Base-by-base conservation (phyloP, 345 rosid species). In the Geranium rotundifolium region DNA sequence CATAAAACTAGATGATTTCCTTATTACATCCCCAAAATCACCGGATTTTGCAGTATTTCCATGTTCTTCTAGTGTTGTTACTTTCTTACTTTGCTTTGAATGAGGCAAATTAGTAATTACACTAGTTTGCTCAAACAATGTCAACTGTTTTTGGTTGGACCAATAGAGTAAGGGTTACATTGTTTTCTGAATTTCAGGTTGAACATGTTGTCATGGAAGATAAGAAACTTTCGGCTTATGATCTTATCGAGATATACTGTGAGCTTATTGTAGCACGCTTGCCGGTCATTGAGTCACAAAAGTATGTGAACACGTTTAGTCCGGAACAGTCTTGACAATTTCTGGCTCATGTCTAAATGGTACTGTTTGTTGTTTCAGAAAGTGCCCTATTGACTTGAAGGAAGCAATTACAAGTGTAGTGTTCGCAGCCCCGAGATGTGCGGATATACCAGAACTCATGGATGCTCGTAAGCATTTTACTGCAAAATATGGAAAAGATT, bases 401-500 rank as follows among this genome's bases (percentile, higher is more conserved):
- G 97, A 93, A 82, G 88, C 96, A 63, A 71, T 93, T 34, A 41
- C 90, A 8, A 87, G 96, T 71, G 79, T 84, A 50, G 65, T 83
- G 54, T 93, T 83, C 69, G 96, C 97, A 27, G 78, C 96, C 29
- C 85, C 89, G 16, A 83, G 96, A 77, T 83, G 93, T 69, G 82
- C 88, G 23, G 99, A 93, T 65, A 60, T 88, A 59, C 75, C 82
- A 0, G 99, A 93, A 65, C 82, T 93, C 54, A 67, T 76, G 67
- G 96, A 93, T 72, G 72, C 76, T 17, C 80, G 82, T 56, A 93
- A 88, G 77, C 87, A 82, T 27, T 80, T 93, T 67, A 63, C 84
- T 0, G 81, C 91, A 18, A 93, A 93, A 77, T 93, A 88, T 79
- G 99, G 99, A 49, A 93, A 90, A 71, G 96, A 86, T 50, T 93